Conservation (phyloP, 2,329 filamentous ascomycete species). For the Talaromyces atroroseus region DNA sequence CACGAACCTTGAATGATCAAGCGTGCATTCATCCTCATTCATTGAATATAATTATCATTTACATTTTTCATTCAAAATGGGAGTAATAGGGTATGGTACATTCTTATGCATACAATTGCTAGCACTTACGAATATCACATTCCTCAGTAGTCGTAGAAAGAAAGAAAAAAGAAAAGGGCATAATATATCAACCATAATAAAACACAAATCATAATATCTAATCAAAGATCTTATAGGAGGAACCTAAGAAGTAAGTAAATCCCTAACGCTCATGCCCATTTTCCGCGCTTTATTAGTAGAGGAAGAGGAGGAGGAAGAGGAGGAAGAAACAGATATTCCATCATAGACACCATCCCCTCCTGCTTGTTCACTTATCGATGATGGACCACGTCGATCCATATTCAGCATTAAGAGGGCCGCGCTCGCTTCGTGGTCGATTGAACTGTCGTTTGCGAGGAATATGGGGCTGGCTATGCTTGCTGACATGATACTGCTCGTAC, state of each 20-base stretch:
- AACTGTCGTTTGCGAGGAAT: slow-evolving; percentile 33
- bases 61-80: neutral
- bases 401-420: slow-evolving; percentile 85
- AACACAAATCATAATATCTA: neutral
- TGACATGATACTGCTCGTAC: neutral
- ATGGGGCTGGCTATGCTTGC: slow-evolving; percentile 15
- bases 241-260: slow-evolving; percentile 44
- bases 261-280: slow-evolving; percentile 51
- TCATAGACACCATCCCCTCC: neutral
- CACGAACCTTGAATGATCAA: neutral
- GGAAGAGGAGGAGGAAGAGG: slow-evolving; percentile 7
- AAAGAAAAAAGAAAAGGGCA: too few species aligned
- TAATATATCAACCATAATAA: neutral
- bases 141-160: too few species aligned
- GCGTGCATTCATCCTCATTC: neutral
- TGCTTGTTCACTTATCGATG: slow-evolving; percentile 1
- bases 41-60: too few species aligned
- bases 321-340: neutral
- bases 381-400: slow-evolving; percentile 58
- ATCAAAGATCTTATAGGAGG: too few species aligned
- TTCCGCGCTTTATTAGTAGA: slow-evolving; percentile 21
- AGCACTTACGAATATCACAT: too few species aligned
- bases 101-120: too few species aligned
- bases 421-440: slow-evolving; percentile 73
- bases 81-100: neutral